Base-by-base conservation (phyloP, 345 rosid species). In the Zanthoxylum bungeanum region DNA sequence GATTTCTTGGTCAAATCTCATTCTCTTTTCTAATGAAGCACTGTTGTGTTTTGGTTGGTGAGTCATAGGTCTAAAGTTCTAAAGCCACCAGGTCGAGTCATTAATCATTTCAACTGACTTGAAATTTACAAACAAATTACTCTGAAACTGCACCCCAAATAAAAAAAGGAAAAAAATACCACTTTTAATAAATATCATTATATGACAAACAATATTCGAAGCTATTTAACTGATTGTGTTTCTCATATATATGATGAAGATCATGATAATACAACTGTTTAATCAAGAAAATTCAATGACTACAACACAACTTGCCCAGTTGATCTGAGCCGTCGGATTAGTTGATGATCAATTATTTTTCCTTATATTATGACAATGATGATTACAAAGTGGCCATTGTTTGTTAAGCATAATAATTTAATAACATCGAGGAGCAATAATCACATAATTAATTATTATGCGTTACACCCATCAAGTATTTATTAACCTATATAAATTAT, bases 1-100 rank as follows among this genome's bases (percentile, higher is more conserved):
- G 19, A 7, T 19, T 53, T 53, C 31, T 5, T 66, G 83, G 88
- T 85, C 86, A 85, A 77, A 83, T 60, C 82, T 66, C 75, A 33
- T n/a, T 76, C 49, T 70, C 66, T 78, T 76, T 55, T 70, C 66
- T 78, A 64, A 82, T 73, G n/a, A n/a, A n/a, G 49, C 19, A 4
- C 19, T 9, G 25, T 36, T 19, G 47, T 4, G 62, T 58, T 40
- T 11, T 46, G 69, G 71, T 60, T 79, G 77, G 78, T 49, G 56
- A 71, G 80, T 70, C 76, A 74, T 67, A 66, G 63, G 57, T 71
- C 74, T n/a, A 8, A n/a, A 69, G 42, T 50, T 27, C 42, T 25
- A 42, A 25, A 36, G 28, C 64, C 50, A 34, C 5, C 7, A 37
- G 46, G n/a, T n/a, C n/a, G n/a, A 49, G 71, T 56, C 58, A 46